phyloP scores from a whole-genome alignment of 2,329 filamentous ascomycete species.

The Trichoderma gracile region DNA sequence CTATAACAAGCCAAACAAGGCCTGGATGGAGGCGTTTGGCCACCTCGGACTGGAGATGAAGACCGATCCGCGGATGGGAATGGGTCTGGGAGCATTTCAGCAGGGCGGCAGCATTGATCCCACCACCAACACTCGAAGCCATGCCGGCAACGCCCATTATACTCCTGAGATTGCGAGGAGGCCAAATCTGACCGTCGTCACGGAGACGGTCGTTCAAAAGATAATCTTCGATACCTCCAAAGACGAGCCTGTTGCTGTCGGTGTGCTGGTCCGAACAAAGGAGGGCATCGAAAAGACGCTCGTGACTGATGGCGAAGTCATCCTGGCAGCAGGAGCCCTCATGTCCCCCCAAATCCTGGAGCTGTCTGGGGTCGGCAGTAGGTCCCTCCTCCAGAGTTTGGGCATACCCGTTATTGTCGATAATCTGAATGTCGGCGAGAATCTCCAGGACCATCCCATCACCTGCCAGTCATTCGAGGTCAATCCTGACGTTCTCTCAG shows the following conservation, averaged over 20 bases:
- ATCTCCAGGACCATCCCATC: constrained; percentile 44
- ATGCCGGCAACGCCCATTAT: constrained; percentile 40
- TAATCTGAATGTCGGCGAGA: constrained; percentile 43
- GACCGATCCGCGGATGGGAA: constrained; percentile 37
- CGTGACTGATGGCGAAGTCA: constrained; percentile 43
- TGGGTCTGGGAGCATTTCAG: constrained; percentile 38
- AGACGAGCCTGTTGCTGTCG: constrained; percentile 35
- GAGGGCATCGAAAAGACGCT: constrained; percentile 36
- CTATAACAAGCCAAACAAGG: constrained; percentile 37
- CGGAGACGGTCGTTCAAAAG: constrained; percentile 39
- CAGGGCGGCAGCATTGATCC: constrained; percentile 38
- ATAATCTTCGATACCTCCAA: constrained; percentile 33
- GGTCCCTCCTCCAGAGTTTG: constrained; percentile 36
- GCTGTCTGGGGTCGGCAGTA: constrained; percentile 39
- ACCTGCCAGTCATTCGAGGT: constrained; percentile 37
- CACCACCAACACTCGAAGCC: constrained; percentile 37
- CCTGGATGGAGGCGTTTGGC: constrained; percentile 43
- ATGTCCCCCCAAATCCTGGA: constrained; percentile 36
- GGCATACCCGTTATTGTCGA: constrained; percentile 39
- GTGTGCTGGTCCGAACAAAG: constrained; percentile 37
- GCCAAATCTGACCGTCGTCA: constrained; percentile 39
- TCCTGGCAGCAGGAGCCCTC: constrained; percentile 28
- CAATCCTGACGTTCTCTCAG: constrained; percentile 35
- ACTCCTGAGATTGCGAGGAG: constrained; percentile 36
- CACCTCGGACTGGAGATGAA: constrained; percentile 38